Evolutionary conservation across 2,329 filamentous ascomycete species (phyloP).

Genomic region (Dendrostoma leiphaemia): DNA sequence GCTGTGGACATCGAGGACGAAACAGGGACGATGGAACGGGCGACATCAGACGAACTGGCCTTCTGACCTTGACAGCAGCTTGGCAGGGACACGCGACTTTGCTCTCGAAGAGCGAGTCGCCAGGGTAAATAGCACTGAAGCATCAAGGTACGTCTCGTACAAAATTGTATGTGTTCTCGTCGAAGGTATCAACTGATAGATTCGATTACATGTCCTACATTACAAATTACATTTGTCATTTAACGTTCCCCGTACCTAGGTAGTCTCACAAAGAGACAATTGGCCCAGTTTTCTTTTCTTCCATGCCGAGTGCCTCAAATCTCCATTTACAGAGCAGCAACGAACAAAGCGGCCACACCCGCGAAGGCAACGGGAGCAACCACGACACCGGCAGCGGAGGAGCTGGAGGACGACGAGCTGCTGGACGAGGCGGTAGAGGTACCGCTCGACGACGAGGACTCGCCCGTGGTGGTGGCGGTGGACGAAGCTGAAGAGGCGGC

Average conservation of each 20-base stretch:
- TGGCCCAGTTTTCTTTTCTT: neutral
- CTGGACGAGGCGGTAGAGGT: neutral
- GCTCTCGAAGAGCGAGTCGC: too few species aligned
- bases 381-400: neutral
- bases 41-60: too few species aligned
- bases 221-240: neutral
- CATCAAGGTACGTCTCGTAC: neutral
- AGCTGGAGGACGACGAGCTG: slow-evolving; percentile 1
- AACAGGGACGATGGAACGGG: too few species aligned
- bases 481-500: neutral
- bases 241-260: neutral
- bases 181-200: neutral
- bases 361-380: neutral
- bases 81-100: too few species aligned
- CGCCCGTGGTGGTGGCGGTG: neutral
- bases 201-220: neutral
- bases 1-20: too few species aligned
- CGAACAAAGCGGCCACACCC: slow-evolving; percentile 1
- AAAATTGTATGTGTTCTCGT: neutral
- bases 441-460: neutral
- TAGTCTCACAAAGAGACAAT: neutral
- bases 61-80: too few species aligned
- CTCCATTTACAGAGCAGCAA: slow-evolving; percentile 3
- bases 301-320: neutral
- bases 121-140: neutral